These are phyloP conservation scores for Uronychia binucleata DNA, from an alignment of 73 alveolate genomes.

Conservation along the genomic window DNA sequence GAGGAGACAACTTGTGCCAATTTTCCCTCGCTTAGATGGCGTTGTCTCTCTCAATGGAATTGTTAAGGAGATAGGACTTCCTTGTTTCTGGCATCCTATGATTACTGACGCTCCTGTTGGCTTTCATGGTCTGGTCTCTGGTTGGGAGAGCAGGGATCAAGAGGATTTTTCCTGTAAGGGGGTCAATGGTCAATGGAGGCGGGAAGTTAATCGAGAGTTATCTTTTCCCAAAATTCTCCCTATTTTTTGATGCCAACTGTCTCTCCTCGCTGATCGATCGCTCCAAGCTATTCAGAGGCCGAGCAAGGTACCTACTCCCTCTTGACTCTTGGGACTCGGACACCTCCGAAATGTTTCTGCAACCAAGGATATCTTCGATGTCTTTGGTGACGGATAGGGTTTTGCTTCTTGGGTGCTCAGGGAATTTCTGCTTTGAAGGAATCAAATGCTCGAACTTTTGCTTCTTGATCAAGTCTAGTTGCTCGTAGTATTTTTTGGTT, in stretches of 20 bases:
- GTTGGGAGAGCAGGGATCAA: not conserved
- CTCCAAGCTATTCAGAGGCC: too few species aligned
- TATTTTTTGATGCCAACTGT: too few species aligned
- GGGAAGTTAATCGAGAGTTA: not conserved
- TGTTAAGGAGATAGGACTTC: too few species aligned
- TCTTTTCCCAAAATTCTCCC: too few species aligned
- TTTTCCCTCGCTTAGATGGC: not conserved
- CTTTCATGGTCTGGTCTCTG: not conserved
- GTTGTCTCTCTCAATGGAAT: not conserved
- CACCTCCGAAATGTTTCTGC: too few species aligned
- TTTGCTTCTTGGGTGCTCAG: not conserved
- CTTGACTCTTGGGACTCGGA: not conserved
- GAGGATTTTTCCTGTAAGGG: not conserved
- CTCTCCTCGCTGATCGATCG: too few species aligned
- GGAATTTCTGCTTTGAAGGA: not conserved
- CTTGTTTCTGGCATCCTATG: not conserved
- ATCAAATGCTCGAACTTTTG: not conserved
- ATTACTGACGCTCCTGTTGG: not conserved
- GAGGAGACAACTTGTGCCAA: not conserved
- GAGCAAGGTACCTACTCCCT: too few species aligned
- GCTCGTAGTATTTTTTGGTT: not conserved
- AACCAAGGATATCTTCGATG: too few species aligned
- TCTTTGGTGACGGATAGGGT: too few species aligned
- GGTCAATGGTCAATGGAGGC: not conserved
- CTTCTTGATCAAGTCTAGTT: not conserved